phyloP scores from a whole-genome alignment of 306 rosid species.

The Citrullus amarus region DNA sequence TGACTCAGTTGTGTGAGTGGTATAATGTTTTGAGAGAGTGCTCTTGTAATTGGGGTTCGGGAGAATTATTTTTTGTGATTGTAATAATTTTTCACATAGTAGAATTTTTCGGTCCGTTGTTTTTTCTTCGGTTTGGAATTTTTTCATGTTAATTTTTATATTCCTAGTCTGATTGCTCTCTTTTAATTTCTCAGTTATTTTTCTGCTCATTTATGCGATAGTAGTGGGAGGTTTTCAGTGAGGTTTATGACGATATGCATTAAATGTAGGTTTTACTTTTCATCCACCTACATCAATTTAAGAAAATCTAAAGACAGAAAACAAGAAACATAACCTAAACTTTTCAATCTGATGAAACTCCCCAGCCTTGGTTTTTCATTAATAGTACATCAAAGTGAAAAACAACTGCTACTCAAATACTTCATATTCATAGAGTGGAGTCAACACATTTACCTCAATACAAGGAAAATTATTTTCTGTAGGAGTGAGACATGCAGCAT shows the following conservation, averaged over 20 bases:
- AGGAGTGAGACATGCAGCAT: constrained; percentile 37
- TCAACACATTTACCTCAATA: constrained; percentile 36
- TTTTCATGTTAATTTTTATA: too few species aligned
- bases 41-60: too few species aligned
- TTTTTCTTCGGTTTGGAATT: too few species aligned
- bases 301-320: neutral
- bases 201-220: too few species aligned
- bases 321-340: neutral
- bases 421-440: neutral
- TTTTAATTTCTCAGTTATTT: too few species aligned
- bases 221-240: too few species aligned
- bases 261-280: neutral
- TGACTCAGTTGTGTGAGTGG: too few species aligned
- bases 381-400: neutral
- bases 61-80: too few species aligned
- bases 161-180: too few species aligned
- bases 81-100: too few species aligned
- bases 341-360: neutral
- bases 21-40: too few species aligned
- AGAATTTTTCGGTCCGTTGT: too few species aligned
- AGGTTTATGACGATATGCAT: neutral
- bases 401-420: neutral
- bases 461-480: constrained; percentile 21
- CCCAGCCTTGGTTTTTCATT: neutral
- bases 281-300: neutral